These are phyloP conservation scores for Circinella minor DNA, from an alignment of 371 early-diverging fungal genomes.

Conservation along the genomic window DNA sequence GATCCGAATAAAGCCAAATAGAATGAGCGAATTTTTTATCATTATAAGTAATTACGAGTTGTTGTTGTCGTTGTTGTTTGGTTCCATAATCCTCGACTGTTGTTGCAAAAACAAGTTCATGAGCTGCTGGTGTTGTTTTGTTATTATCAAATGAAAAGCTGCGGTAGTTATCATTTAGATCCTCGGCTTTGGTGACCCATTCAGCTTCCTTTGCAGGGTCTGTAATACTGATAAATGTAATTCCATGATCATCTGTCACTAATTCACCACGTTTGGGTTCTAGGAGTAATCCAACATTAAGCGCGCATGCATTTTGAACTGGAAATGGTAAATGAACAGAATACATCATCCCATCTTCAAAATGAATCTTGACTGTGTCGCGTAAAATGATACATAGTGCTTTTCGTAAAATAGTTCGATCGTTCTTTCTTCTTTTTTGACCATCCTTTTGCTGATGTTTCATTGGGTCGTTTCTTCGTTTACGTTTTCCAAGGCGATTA, in stretches of 20 bases:
- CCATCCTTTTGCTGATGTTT: not conserved
- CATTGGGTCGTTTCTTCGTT: not conserved
- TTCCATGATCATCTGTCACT: conserved; percentile 8
- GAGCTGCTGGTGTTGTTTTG: conserved; percentile 5
- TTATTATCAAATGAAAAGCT: conserved; percentile 1
- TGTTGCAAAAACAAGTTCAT: conserved; percentile 21
- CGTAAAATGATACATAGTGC: conserved; percentile 24
- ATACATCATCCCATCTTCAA: conserved; percentile 22
- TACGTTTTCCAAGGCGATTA: not conserved
- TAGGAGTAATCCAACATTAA: conserved; percentile 22
- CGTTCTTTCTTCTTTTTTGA: not conserved
- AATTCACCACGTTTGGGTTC: conserved; percentile 16
- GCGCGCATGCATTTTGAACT: conserved; percentile 18
- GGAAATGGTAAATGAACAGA: conserved; percentile 20
- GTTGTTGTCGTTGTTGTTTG: conserved; percentile 7
- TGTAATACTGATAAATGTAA: conserved; percentile 12
- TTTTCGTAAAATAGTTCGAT: conserved; percentile 14
- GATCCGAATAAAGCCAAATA: conserved; percentile 19
- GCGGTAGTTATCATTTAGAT: not conserved
- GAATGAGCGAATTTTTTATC: conserved; percentile 8
- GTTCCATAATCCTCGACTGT: not conserved
- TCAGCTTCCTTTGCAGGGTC: conserved; percentile 16
- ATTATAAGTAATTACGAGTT: conserved; percentile 18
- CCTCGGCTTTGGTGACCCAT: conserved; percentile 11
- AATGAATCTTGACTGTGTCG: conserved; percentile 23